These are phyloP conservation scores for Solanum bukasovii DNA, from an alignment of 257 asterid genomes.

Conservation along the genomic window DNA sequence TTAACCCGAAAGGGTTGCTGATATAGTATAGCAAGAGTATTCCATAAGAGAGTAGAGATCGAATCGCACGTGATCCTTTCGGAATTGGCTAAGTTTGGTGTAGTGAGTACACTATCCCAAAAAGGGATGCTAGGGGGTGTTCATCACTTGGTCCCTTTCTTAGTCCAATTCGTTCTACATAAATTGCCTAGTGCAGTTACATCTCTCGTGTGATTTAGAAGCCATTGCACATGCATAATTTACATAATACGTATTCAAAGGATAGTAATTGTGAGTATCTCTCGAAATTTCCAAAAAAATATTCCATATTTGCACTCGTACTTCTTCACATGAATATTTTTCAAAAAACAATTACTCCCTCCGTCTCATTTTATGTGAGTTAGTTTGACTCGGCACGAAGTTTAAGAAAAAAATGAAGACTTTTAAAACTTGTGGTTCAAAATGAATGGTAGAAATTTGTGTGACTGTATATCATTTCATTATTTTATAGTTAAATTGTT, in stretches of 20 bases:
- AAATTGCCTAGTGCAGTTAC: fast-evolving
- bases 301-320: background rate
- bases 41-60: fast-evolving
- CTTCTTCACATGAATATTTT: background rate
- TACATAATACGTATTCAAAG: too few relatives aligned
- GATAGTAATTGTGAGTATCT: fast-evolving
- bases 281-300: background rate
- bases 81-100: fast-evolving
- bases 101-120: background rate
- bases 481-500: too few relatives aligned
- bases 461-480: too few relatives aligned
- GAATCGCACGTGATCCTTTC: background rate
- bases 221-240: too few relatives aligned
- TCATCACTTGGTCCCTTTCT: background rate
- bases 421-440: too few relatives aligned
- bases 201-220: fast-evolving
- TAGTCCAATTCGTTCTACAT: background rate
- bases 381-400: too few relatives aligned
- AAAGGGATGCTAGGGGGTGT: background rate
- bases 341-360: background rate
- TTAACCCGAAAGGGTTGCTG: fast-evolving
- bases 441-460: too few relatives aligned
- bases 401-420: too few relatives aligned
- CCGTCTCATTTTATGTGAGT: too few relatives aligned
- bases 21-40: background rate